Evolutionary conservation across 306 rosid genomes (phyloP), one percentile per base, ranked within the genome.

Genomic region (Pyrus communis): DNA sequence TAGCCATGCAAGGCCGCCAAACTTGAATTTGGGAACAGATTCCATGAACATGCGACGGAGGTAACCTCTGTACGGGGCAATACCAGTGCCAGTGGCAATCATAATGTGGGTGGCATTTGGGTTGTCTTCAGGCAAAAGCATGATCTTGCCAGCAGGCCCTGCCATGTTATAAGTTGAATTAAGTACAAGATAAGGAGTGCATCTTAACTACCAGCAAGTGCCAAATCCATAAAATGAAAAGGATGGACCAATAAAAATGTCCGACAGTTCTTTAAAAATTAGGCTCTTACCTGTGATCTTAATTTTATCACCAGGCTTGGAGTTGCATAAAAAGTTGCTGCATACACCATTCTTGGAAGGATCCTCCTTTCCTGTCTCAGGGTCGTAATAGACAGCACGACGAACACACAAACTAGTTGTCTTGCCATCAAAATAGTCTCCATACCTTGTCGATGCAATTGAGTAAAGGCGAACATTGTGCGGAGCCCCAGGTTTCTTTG

Each of bases 21-120:
- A 95, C 82, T 95, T 92, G 87, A 77, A 91, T 49, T 75, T 81
- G 27, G 99, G 92, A 42, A 90, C 85, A 4, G 89, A 84, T 73
- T 95, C 99, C 99, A 89, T 95, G 86, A 95, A 95, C 99, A 95
- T 92, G 76, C 99, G 92, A 8, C 97, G 97, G 45, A 95, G 97
- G 79, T 95, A 95, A 77, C 97, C 99, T 81, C 99, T 82, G 69
- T n/a, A 95, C 43, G 99, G 99, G 63, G 99, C 99, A 55, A 95
- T 69, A 19, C 99, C 99, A 3, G 99, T 95, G 69, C 99, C 97
- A 0, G 99, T 95, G 54, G 88, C 99, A 65, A 95, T 89, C 99
- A 95, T 95, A 82, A 95, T 95, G 82, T 95, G 99, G 83, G 97
- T 89, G 74, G 99, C 97, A 78, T 95, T 92, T 67, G 93, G 96